Evolutionary conservation across 1,139 yeast genomes (phyloP).

Genomic region (Lipomyces yarrowii): DNA sequence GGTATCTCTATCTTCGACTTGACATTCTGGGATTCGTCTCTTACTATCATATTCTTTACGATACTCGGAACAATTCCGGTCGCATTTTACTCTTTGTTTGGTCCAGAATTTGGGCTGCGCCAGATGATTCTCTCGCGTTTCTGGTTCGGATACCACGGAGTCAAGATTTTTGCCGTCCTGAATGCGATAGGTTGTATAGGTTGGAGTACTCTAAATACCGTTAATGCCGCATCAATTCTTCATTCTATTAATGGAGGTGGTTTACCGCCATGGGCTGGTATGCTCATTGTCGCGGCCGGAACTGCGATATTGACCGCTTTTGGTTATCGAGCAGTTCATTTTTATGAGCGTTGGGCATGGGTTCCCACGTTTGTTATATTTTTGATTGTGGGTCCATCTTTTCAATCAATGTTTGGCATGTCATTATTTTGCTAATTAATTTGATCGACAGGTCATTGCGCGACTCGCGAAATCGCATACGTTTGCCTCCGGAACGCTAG

Average conservation of each 20-base stretch:
- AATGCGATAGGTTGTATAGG: conserved; percentile 89
- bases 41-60: conserved; percentile 70
- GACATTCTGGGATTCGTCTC: conserved; percentile 66
- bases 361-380: conserved; percentile 75
- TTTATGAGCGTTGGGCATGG: conserved; percentile 87
- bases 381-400: conserved; percentile 40
- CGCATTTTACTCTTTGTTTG: conserved; percentile 80
- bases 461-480: conserved; percentile 68
- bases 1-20: conserved; percentile 58
- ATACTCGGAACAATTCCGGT: conserved; percentile 70
- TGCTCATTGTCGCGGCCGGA: conserved; percentile 61
- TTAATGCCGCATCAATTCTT: conserved; percentile 84
- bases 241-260: conserved; percentile 67
- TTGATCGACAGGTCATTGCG: conserved; percentile 41
- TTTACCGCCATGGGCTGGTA: conserved; percentile 89
- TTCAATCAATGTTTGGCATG: conserved; percentile 58
- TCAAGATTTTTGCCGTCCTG: conserved; percentile 75
- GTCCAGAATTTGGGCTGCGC: conserved; percentile 83
- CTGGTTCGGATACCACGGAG: conserved; percentile 73
- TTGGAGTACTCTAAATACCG: conserved; percentile 93
- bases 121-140: conserved; percentile 83
- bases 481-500: conserved; percentile 55
- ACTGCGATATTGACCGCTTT: conserved; percentile 80
- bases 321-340: conserved; percentile 81
- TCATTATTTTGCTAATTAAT: conserved; percentile 69